Conservation (phyloP, 2,329 filamentous ascomycete species). For the Scedosporium dehoogii region DNA sequence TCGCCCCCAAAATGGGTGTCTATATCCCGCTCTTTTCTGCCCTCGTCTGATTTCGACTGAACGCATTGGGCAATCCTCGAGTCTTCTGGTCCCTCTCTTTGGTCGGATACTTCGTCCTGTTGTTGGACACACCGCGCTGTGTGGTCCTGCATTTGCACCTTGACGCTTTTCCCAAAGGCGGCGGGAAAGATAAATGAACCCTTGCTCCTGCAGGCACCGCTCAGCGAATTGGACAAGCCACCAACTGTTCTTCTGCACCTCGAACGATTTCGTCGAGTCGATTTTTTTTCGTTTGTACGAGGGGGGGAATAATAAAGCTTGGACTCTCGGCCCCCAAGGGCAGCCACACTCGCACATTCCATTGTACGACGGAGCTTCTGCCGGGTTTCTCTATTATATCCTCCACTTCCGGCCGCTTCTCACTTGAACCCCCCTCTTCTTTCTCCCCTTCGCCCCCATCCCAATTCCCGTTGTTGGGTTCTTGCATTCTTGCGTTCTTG, state of each 20-base stretch:
- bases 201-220: not conserved
- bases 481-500: not conserved
- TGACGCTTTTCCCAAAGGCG: not conserved
- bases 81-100: no score
- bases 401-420: not conserved
- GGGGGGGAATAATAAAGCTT: not conserved
- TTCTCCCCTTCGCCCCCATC: not conserved
- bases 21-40: not conserved
- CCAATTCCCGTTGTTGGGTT: not conserved
- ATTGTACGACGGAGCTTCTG: not conserved
- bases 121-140: not conserved
- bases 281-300: not conserved
- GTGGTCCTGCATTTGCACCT: not conserved
- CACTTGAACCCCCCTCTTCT: not conserved
- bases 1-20: not conserved
- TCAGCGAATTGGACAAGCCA: not conserved
- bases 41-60: not conserved
- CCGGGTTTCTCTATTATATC: constrained; percentile 1
- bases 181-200: not conserved
- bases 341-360: not conserved
- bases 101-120: not conserved
- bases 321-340: constrained; percentile 1
- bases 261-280: not conserved
- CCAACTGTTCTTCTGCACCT: not conserved
- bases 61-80: no score